These are phyloP conservation scores for Pterothamnion heteromorphum DNA, from an alignment of 31 red algal species.

Conservation along the genomic window DNA sequence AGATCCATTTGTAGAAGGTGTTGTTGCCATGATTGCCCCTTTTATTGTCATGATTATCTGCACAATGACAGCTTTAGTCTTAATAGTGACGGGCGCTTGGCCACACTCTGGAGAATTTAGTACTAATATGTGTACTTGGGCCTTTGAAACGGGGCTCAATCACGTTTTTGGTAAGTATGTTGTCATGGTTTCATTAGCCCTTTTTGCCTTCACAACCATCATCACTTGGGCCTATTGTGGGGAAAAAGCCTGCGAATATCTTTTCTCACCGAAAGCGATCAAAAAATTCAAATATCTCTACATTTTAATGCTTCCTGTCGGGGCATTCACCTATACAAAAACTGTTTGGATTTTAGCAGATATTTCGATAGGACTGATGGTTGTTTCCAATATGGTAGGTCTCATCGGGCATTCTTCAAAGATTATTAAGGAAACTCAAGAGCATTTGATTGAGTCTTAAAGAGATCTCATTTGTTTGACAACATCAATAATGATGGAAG, in stretches of 20 bases:
- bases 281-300: neutral
- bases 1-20: conserved; percentile 33
- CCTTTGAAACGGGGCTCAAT: conserved; percentile 9
- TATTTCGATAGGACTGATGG: no score
- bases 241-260: neutral
- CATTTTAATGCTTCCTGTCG: neutral
- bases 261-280: neutral
- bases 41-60: conserved; percentile 23
- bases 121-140: neutral
- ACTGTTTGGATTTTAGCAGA: no score
- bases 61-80: conserved; percentile 36
- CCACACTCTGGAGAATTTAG: neutral
- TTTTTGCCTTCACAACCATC: conserved; percentile 36
- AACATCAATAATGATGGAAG: no score
- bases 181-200: neutral
- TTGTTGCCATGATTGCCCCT: conserved; percentile 40
- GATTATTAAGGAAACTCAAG: no score
- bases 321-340: no score
- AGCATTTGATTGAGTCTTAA: no score
- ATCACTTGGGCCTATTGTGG: conserved; percentile 37
- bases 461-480: no score
- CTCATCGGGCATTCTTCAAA: no score
- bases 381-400: no score
- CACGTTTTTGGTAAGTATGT: neutral
- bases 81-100: conserved; percentile 17